Percentiles rank a stretch among this genome's conserved stretches.
Evolutionary conservation across 2,329 filamentous ascomycete species (phyloP).

Genomic region (Colletotrichum phormii): DNA sequence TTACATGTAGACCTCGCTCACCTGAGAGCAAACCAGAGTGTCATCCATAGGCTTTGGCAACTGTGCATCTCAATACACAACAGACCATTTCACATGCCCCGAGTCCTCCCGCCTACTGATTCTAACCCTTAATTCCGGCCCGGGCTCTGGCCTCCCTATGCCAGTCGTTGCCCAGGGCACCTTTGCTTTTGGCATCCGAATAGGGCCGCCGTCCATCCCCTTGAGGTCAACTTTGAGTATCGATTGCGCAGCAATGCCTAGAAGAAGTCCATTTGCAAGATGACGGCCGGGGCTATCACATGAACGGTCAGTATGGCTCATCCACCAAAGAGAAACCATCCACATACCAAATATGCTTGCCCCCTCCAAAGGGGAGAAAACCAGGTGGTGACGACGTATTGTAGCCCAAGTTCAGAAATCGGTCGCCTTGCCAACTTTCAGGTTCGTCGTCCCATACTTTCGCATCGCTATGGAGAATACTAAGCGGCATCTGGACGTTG

Average conservation of each 20-base stretch:
- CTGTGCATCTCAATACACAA: background rate
- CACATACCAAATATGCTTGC: background rate
- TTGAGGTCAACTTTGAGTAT: background rate
- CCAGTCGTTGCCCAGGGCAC: background rate
- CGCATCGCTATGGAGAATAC: background rate
- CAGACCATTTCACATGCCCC: background rate
- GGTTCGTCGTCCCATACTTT: background rate
- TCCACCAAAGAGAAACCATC: too few species aligned
- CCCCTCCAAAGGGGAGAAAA: background rate
- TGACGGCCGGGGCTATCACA: background rate
- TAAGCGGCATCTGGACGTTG: background rate
- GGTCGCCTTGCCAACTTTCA: background rate
- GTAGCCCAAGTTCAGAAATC: background rate
- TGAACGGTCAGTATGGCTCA: background rate
- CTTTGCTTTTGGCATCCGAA: background rate
- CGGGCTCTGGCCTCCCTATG: background rate
- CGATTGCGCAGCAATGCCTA: background rate
- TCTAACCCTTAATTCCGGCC: background rate
- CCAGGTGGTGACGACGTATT: background rate
- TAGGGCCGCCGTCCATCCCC: background rate
- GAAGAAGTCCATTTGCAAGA: background rate
- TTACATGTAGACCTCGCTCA: too few species aligned
- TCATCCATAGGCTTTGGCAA: background rate
- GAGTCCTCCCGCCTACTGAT: background rate
- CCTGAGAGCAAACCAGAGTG: too few species aligned